These are phyloP conservation scores for Beauveria australis DNA, from an alignment of 2,329 filamentous ascomycete species.

Conservation along the genomic window DNA sequence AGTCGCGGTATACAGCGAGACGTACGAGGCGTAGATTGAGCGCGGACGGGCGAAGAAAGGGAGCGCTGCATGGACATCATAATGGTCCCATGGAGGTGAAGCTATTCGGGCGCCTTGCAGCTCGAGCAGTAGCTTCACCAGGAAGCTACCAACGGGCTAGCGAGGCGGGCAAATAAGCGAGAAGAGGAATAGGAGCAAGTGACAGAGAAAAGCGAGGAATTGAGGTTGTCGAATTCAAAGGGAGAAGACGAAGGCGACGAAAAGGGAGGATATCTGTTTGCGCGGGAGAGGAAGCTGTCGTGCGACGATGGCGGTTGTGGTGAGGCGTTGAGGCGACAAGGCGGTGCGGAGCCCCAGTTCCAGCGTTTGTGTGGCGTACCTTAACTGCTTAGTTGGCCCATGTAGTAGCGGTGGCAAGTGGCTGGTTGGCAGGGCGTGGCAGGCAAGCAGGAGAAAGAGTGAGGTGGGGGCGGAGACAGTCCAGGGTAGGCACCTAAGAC, in stretches of 20 bases:
- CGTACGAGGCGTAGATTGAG: slow-evolving; percentile 52
- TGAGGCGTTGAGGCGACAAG: neutral
- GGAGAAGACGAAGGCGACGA: neutral
- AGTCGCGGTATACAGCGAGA: slow-evolving; percentile 19
- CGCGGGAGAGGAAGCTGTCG: neutral
- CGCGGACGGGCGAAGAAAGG: slow-evolving; percentile 53
- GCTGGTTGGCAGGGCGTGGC: too few relatives aligned
- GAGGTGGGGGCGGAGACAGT: slow-evolving; percentile 5
- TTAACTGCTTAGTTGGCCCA: too few relatives aligned
- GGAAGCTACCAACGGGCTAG: slow-evolving; percentile 13
- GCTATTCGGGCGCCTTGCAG: slow-evolving; percentile 23
- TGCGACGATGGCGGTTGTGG: slow-evolving; percentile 1
- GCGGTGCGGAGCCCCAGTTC: neutral
- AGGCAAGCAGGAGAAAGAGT: too few relatives aligned
- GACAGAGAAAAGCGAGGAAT: too few relatives aligned
- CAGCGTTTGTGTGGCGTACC: neutral
- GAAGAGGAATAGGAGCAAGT: neutral
- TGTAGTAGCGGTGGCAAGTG: too few relatives aligned
- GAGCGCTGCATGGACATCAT: slow-evolving; percentile 58
- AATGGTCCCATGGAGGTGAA: slow-evolving; percentile 37
- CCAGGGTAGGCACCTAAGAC: neutral
- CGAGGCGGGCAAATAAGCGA: slow-evolving; percentile 1
- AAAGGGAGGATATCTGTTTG: slow-evolving; percentile 4
- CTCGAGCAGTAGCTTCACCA: slow-evolving; percentile 23
- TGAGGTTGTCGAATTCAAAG: neutral